These are phyloP conservation scores for Populus simonii DNA, from an alignment of 345 rosid species.

Conservation along the genomic window DNA sequence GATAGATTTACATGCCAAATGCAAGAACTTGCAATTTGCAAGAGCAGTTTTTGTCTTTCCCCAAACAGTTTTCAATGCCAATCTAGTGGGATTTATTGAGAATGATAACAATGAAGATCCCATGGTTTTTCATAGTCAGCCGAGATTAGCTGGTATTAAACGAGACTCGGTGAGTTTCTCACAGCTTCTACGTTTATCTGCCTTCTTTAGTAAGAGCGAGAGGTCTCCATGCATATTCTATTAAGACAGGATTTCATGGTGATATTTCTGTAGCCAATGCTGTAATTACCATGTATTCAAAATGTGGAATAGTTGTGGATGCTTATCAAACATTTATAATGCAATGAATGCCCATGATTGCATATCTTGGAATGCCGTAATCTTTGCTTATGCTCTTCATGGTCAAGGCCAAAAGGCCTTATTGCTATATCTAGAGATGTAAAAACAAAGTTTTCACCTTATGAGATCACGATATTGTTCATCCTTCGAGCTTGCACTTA, in stretches of 20 bases:
- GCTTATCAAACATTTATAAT: slow-evolving; percentile 21
- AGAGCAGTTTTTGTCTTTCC: slow-evolving; percentile 19
- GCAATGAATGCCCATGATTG: slow-evolving; percentile 14
- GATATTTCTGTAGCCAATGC: slow-evolving; percentile 23
- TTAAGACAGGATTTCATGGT: slow-evolving; percentile 29
- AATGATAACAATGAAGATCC: slow-evolving; percentile 17
- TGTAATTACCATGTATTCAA: slow-evolving; percentile 36
- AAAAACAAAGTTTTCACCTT: slow-evolving; percentile 16
- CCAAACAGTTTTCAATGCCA: slow-evolving; percentile 26
- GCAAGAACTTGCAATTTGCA: slow-evolving; percentile 14
- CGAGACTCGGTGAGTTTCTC: slow-evolving; percentile 33
- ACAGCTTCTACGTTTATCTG: slow-evolving; percentile 25
- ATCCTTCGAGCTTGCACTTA: slow-evolving; percentile 37
- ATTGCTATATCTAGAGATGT: slow-evolving; percentile 28
- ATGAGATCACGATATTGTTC: slow-evolving; percentile 25
- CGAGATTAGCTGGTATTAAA: slow-evolving; percentile 18
- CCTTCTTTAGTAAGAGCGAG: slow-evolving; percentile 29
- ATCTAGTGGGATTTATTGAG: slow-evolving; percentile 25
- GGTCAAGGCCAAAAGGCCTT: slow-evolving; percentile 29
- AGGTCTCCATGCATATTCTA: slow-evolving; percentile 27
- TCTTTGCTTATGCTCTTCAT: slow-evolving; percentile 34
- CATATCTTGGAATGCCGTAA: slow-evolving; percentile 40
- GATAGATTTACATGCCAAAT: slow-evolving; percentile 7
- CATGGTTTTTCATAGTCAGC: slow-evolving; percentile 25
- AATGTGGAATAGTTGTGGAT: slow-evolving; percentile 28